These are phyloP conservation scores for Sutorius eximius DNA, from an alignment of 1,284 basidiomycete species.

Conservation along the genomic window DNA sequence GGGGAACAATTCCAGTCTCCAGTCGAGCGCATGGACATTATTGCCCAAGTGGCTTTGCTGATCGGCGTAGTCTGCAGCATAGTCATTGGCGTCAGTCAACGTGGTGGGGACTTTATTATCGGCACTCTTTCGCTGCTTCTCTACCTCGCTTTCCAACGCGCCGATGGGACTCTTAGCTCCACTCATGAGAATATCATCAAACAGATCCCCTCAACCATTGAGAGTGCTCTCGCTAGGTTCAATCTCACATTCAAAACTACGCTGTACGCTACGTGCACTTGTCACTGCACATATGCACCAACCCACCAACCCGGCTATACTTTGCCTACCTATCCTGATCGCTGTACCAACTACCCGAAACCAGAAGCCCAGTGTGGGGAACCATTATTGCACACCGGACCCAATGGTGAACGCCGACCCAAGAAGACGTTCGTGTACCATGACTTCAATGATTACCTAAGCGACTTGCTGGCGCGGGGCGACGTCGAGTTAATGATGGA, in stretches of 20 bases:
- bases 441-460: background rate
- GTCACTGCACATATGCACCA: background rate
- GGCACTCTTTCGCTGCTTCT: conserved; percentile 5
- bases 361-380: background rate
- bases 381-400: background rate
- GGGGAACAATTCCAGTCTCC: too few species aligned
- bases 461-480: background rate
- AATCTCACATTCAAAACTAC: background rate
- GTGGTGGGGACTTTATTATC: conserved; percentile 8
- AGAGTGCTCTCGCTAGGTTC: conserved; percentile 2
- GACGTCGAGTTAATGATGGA: background rate
- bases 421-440: background rate
- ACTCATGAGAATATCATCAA: conserved; percentile 5
- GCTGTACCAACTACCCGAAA: background rate
- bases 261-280: background rate
- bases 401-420: background rate
- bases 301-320: background rate
- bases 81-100: conserved; percentile 4
- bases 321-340: background rate
- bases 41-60: conserved; percentile 8
- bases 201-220: conserved; percentile 11
- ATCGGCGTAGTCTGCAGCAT: conserved; percentile 10
- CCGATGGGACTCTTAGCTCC: background rate
- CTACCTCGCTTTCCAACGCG: conserved; percentile 7
- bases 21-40: background rate